Base-by-base conservation (phyloP, 495 filamentous ascomycete genomes). In the Aspergillus olivimuriae region DNA sequence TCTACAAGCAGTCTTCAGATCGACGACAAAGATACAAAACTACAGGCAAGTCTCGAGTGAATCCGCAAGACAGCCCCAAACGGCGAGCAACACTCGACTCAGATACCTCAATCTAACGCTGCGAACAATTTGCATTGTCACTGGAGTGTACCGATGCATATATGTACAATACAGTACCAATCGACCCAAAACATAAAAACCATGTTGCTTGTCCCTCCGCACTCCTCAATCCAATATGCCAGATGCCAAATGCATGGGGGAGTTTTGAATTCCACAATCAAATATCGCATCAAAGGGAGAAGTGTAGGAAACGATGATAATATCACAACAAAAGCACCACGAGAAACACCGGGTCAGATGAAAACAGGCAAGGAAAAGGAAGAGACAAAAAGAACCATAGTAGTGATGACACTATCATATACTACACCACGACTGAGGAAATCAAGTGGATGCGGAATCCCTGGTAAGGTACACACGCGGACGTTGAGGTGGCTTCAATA, bases 341-440 rank as follows among this genome's bases (percentile, higher is more conserved):
- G 6, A n/a, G 24, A 20, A 38, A 10, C n/a, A 11, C 15, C 44
- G 51, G 55, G 47, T 61, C 58, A 56, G 32, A 48, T 42, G 48
- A 50, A 9, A 24, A 30, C 18, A 44, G 15, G 36, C 12, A 47
- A 22, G 31, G 43, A 15, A 44, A 51, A 41, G 37, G 12, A 44
- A 22, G 46, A 11, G 31, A 21, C 34, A 42, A 10, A 42, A 36
- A 36, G 16, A 28, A 26, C 9, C 14, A 28, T 41, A 47, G 16
- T 20, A 45, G n/a, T 31, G 7, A 20, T 21, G 20, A 22, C 12
- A 35, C 26, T 11, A 41, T 15, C 21, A 22, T 14, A 41, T 28
- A 28, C 14, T 5, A 28, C 24, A 11, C 24, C 24, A 28, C 24
- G 24, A 41, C 38, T 18, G 28, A 44, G 21, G 35, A n/a, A n/a